Evolutionary conservation across 108 stramenopile species (phyloP).

Genomic region (Nitzschia inconspicua): DNA sequence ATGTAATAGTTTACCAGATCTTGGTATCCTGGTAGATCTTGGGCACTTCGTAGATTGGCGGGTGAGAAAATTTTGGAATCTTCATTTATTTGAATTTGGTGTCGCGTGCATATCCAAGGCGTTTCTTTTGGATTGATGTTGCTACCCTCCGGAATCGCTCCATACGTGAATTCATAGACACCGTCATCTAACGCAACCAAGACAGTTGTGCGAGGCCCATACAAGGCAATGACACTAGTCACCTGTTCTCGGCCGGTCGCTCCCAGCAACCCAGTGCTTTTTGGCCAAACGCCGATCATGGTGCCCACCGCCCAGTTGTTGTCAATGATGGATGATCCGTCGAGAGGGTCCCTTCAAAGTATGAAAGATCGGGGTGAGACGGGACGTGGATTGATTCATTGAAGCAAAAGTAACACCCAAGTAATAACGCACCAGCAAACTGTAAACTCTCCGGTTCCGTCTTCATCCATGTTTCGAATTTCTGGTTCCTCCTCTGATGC

Average conservation of each 20-base stretch:
- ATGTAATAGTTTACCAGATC: slow-evolving; percentile 86
- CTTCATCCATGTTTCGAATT: slow-evolving; percentile 48
- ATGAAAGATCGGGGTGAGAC: no score
- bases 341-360: slow-evolving; percentile 90
- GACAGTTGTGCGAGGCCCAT: slow-evolving; percentile 91
- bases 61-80: slow-evolving; percentile 89
- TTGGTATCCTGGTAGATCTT: slow-evolving; percentile 84
- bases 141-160: slow-evolving; percentile 51
- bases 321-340: slow-evolving; percentile 93
- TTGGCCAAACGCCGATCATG: slow-evolving; percentile 94
- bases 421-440: no score
- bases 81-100: slow-evolving; percentile 48
- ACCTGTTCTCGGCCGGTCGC: slow-evolving; percentile 89
- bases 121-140: slow-evolving; percentile 17
- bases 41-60: slow-evolving; percentile 91
- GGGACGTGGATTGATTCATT: no score
- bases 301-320: slow-evolving; percentile 93
- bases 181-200: slow-evolving; percentile 83
- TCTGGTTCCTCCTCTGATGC: slow-evolving; percentile 69
- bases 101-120: slow-evolving; percentile 64
- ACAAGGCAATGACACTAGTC: slow-evolving; percentile 82
- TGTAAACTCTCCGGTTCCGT: slow-evolving; percentile 64
- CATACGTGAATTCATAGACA: slow-evolving; percentile 70
- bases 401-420: no score
- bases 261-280: slow-evolving; percentile 73